Evolutionary conservation across 148 eudicot genomes (phyloP).

Genomic region (Camellia sinensis): DNA sequence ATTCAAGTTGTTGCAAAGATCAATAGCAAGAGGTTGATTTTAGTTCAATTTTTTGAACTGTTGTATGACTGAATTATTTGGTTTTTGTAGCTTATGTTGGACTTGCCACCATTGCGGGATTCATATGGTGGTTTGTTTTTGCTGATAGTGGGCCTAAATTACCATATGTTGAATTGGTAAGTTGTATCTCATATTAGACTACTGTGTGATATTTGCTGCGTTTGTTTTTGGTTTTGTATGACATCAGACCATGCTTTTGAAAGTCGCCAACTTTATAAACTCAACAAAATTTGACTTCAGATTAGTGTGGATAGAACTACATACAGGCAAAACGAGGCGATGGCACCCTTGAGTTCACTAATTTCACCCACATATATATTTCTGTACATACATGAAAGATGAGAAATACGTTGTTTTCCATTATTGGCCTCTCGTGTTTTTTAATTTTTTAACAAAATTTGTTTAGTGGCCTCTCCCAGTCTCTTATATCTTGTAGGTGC

Average conservation of each 20-base stretch:
- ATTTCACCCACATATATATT: too few species aligned
- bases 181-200: constrained; percentile 20
- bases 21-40: constrained; percentile 5
- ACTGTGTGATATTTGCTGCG: not conserved
- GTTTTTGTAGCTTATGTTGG: constrained; percentile 87
- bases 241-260: constrained; percentile 1
- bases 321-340: too few species aligned
- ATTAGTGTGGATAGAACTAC: too few species aligned
- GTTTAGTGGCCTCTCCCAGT: too few species aligned
- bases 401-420: too few species aligned
- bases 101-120: constrained; percentile 95
- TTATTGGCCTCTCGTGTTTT: too few species aligned
- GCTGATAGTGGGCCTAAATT: constrained; percentile 85
- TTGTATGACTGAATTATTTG: constrained; percentile 19
- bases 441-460: too few species aligned
- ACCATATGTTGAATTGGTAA: constrained; percentile 84
- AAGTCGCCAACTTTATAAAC: not conserved
- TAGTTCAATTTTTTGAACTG: not conserved
- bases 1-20: constrained; percentile 11
- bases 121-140: constrained; percentile 98
- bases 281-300: not conserved
- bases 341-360: too few species aligned
- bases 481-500: too few species aligned
- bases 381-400: too few species aligned
- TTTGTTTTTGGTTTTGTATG: constrained; percentile 7